A percentile compares a stretch with the other conserved stretches of the same genome.
phyloP scores from a whole-genome alignment of 2,329 filamentous ascomycete species.

The Aureobasidium mangrovei region DNA sequence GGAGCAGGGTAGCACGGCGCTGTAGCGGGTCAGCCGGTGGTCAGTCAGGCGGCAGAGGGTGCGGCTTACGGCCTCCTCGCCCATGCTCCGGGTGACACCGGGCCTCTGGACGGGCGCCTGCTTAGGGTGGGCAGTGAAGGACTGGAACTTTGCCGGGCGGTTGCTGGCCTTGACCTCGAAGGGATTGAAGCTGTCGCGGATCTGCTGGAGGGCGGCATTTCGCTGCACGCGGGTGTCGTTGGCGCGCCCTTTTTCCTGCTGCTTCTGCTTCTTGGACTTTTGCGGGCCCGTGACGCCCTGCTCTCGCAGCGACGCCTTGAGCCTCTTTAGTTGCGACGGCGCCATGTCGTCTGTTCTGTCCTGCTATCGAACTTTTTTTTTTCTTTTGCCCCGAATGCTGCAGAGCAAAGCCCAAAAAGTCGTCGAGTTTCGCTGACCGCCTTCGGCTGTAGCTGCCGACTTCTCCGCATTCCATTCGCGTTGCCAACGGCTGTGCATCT shows the following conservation, averaged over 20 bases:
- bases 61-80: constrained; percentile 65
- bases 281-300: constrained; percentile 86
- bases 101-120: constrained; percentile 54
- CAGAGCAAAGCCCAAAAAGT: background rate
- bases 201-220: constrained; percentile 68
- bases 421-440: constrained; percentile 6
- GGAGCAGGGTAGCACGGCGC: constrained; percentile 73
- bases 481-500: background rate
- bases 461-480: background rate
- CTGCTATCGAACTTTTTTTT: background rate
- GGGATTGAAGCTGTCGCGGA: constrained; percentile 94
- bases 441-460: background rate
- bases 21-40: constrained; percentile 28
- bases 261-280: constrained; percentile 90
- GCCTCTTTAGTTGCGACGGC: constrained; percentile 89
- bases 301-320: constrained; percentile 83
- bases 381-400: constrained; percentile 3
- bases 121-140: constrained; percentile 56
- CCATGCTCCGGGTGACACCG: constrained; percentile 72
- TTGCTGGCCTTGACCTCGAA: constrained; percentile 80
- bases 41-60: background rate
- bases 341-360: constrained; percentile 53
- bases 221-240: constrained; percentile 65
- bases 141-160: constrained; percentile 74
- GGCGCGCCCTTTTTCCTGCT: constrained; percentile 49